Base-by-base conservation (phyloP, 371 early-diverging fungal species). In the Mortierella sp. region DNA sequence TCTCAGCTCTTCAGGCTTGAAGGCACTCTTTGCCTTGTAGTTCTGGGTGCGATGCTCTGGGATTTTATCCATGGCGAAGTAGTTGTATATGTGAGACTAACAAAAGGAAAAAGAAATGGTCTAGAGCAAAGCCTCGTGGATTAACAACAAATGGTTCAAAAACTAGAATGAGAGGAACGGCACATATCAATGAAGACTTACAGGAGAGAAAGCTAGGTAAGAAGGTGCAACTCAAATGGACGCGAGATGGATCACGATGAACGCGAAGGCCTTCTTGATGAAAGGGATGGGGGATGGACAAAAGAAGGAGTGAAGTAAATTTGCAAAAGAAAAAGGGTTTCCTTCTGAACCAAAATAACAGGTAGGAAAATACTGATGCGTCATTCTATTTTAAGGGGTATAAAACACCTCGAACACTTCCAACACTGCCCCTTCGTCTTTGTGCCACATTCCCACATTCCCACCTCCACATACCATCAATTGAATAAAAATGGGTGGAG, bases 1-100 rank as follows among this genome's bases (percentile, higher is more conserved):
- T 72, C 98, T 91, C 49, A 96, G 86, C 81, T 99, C 98, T 57
- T 99, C 99, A 47, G 93, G 88, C 81, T 95, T 94, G 84, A 97
- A 92, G 69, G 90, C 88, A 66, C 94, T 93, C 81, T 94, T 93
- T 84, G 93, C 91, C 88, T 98, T 98, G 90, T 89, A 97, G 47
- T 92, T 89, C 71, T 86, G 88, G 62, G 92, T 90, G 66, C 94
- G 90, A 70, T 88, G 86, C 70, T 91, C 92, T 58, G 90, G 84
- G 60, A 83, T 73, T 73, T 87, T 85, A 60, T 90, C 90, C 89
- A 89, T 90, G 60, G 45, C 18, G 62, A 37, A 37, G 60, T 39
- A 12, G 26, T 12, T 37, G 37, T n/a, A 35, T 20, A 10, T 18
- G 11, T 60, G n/a, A 11, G 39, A n/a, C 43, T 51, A 51, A 51